Evolutionary conservation across 306 rosid genomes (phyloP).

Genomic region (Crotalaria pallida): DNA sequence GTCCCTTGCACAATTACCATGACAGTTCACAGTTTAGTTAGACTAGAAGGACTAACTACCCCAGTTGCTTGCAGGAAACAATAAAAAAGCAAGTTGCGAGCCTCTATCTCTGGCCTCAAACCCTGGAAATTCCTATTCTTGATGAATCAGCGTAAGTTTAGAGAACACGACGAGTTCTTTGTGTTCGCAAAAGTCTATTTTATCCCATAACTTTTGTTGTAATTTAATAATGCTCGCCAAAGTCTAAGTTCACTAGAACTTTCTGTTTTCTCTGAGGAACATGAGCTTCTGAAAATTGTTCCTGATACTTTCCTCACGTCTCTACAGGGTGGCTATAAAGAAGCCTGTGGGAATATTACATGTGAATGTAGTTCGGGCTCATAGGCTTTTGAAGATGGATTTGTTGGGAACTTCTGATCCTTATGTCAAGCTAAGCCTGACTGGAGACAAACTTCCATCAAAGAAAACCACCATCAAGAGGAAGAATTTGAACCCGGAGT

Average conservation of each 20-base stretch:
- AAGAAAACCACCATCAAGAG: conserved; percentile 75
- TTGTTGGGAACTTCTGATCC: conserved; percentile 90
- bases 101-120: conserved; percentile 91
- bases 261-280: not conserved
- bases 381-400: conserved; percentile 80
- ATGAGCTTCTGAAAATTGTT: not conserved
- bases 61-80: conserved; percentile 47
- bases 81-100: conserved; percentile 67
- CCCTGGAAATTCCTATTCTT: conserved; percentile 64
- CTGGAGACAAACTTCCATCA: conserved; percentile 67
- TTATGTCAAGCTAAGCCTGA: conserved; percentile 69
- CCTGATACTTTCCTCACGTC: not conserved
- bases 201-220: not conserved
- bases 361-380: conserved; percentile 79
- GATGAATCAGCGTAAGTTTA: conserved; percentile 68
- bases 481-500: conserved; percentile 80
- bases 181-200: not conserved
- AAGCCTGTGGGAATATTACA: conserved; percentile 94
- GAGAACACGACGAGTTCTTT: not conserved
- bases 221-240: no score
- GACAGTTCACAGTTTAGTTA: not conserved
- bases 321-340: conserved; percentile 49
- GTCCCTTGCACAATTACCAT: not conserved
- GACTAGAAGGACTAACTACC: conserved; percentile 25
- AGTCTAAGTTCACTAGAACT: not conserved